phyloP scores from a whole-genome alignment of 106 monocot genomes.

The Platanthera guangdongensis region DNA sequence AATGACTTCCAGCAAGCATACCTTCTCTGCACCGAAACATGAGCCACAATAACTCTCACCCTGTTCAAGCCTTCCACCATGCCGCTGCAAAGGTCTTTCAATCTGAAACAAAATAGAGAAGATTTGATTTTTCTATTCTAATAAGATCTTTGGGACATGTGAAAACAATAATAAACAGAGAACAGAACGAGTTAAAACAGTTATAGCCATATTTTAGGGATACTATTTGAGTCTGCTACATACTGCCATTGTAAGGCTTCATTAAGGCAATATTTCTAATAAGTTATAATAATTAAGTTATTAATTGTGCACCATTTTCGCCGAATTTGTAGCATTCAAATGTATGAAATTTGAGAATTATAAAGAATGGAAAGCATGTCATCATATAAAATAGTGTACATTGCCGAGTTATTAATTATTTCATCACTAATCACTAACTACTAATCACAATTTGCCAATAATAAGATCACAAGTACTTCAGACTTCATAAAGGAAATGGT shows the following conservation, averaged over 20 bases:
- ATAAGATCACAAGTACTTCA: too few species aligned
- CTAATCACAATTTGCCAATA: too few species aligned
- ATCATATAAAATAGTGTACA: too few species aligned
- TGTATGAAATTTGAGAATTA: neutral
- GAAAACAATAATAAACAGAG: neutral
- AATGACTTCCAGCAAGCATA: slow-evolving; percentile 12
- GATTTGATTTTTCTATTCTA: neutral
- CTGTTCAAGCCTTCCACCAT: slow-evolving; percentile 96
- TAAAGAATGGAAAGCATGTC: neutral
- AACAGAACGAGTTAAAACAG: neutral
- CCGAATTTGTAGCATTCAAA: neutral
- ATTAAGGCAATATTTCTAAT: neutral
- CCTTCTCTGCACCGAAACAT: slow-evolving; percentile 90
- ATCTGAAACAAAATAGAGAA: slow-evolving; percentile 41
- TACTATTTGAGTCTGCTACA: neutral
- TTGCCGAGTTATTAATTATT: too few species aligned
- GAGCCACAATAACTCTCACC: slow-evolving; percentile 96
- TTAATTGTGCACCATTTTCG: neutral
- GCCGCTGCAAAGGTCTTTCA: slow-evolving; percentile 85
- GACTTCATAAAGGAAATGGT: too few species aligned
- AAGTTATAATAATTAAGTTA: neutral
- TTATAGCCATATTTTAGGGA: neutral
- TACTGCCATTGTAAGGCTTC: neutral
- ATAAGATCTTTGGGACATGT: neutral
- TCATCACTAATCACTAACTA: too few species aligned